Percentiles rank a stretch among this genome's conserved stretches.
Conservation (phyloP, 164 flowering plant species). For the Protea cynaroides region DNA sequence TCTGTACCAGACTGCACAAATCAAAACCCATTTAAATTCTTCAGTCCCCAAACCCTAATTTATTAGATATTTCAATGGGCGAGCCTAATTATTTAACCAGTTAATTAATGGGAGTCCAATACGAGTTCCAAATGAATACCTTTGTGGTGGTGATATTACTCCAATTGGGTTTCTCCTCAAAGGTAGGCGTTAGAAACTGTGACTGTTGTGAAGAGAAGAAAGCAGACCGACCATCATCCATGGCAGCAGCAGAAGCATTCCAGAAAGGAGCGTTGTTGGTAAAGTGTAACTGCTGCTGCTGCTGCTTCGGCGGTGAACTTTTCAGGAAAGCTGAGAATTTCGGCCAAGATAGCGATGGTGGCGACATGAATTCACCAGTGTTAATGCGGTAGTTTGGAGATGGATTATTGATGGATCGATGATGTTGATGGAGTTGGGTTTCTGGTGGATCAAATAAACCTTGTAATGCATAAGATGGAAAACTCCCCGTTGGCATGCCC, state of each 20-base stretch:
- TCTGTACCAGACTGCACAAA: slow-evolving; percentile 20
- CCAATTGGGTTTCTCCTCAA: slow-evolving; percentile 35
- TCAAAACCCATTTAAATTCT: background rate
- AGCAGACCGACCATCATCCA: slow-evolving; percentile 11
- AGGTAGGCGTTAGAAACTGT: slow-evolving; percentile 21
- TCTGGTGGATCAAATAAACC: slow-evolving; percentile 28
- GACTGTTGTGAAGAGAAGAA: slow-evolving; percentile 19
- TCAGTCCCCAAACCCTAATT: slow-evolving; percentile 10
- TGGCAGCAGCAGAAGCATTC: slow-evolving; percentile 27
- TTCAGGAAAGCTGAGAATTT: slow-evolving; percentile 18
- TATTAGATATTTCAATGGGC: too few species aligned
- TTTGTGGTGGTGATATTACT: slow-evolving; percentile 27
- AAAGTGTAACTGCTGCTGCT: slow-evolving; percentile 26
- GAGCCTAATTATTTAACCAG: too few species aligned
- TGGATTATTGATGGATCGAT: slow-evolving; percentile 19
- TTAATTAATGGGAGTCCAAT: too few species aligned
- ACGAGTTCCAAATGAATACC: slow-evolving; percentile 42
- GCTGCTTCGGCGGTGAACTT: slow-evolving; percentile 25
- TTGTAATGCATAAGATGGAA: slow-evolving; percentile 39
- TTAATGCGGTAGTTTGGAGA: slow-evolving; percentile 9
- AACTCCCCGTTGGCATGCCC: slow-evolving; percentile 15
- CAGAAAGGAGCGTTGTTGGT: slow-evolving; percentile 38
- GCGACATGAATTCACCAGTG: slow-evolving; percentile 11
- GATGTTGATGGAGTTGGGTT: slow-evolving; percentile 22
- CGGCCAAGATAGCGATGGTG: slow-evolving; percentile 18